These are phyloP conservation scores for Suillus clintonianus DNA, from an alignment of 768 basidiomycete genomes.

Conservation along the genomic window DNA sequence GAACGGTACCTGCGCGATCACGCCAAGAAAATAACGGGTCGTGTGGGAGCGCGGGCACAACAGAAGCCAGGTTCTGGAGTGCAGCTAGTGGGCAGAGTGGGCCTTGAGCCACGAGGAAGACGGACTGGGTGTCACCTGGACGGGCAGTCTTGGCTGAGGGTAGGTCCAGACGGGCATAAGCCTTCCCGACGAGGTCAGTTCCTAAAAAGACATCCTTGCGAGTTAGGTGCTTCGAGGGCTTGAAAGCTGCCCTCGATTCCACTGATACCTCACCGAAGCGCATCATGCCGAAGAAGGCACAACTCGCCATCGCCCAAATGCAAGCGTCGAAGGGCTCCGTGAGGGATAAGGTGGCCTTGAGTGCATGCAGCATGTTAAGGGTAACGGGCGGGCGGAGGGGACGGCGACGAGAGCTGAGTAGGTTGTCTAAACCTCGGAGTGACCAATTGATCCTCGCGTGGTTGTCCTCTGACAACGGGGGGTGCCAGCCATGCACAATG, in stretches of 20 bases:
- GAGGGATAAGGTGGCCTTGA: constrained; percentile 23
- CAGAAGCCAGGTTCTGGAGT: not conserved
- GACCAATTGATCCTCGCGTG: not conserved
- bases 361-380: not conserved
- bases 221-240: not conserved
- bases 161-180: too few species aligned
- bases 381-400: too few species aligned
- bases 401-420: constrained; percentile 9
- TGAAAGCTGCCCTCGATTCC: constrained; percentile 17
- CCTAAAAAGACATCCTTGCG: too few species aligned
- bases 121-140: too few species aligned
- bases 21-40: not conserved
- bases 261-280: too few species aligned
- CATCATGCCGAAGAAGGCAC: too few species aligned
- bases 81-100: too few species aligned
- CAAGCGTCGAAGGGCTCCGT: too few species aligned
- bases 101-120: too few species aligned
- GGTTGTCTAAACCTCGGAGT: not conserved
- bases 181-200: too few species aligned
- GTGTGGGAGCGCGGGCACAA: not conserved
- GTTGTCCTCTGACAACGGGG: not conserved
- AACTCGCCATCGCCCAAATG: too few species aligned
- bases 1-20: not conserved
- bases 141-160: too few species aligned
- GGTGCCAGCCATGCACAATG: not conserved